Percentiles rank a stretch among this genome's conserved stretches.
Conservation (phyloP, 345 rosid genomes). For the Citrus trifoliata region DNA sequence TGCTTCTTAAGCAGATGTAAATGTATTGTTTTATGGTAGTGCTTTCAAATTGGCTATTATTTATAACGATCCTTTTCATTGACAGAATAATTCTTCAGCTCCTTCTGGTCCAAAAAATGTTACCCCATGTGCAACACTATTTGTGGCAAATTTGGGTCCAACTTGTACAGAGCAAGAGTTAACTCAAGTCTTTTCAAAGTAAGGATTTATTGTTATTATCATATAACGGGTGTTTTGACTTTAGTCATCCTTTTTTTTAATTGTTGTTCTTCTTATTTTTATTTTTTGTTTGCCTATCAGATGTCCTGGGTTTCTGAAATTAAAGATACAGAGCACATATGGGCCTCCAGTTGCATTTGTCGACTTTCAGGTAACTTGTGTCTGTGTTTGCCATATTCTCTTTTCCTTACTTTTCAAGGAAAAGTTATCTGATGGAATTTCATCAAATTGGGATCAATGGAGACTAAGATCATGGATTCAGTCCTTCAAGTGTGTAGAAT, state of each 20-base stretch:
- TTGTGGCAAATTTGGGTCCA: conserved; percentile 83
- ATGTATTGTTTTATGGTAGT: neutral
- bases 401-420: neutral
- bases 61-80: conserved; percentile 12
- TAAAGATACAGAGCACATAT: conserved; percentile 80
- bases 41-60: neutral
- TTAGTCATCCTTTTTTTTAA: neutral
- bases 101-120: neutral
- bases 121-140: conserved; percentile 87
- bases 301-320: conserved; percentile 77
- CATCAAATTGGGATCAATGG: neutral
- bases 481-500: neutral
- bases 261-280: conserved; percentile 6
- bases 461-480: neutral
- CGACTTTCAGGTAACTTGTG: conserved; percentile 68
- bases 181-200: conserved; percentile 79
- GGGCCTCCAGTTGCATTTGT: conserved; percentile 88
- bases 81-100: conserved; percentile 51
- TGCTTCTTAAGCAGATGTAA: neutral
- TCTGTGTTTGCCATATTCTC: neutral
- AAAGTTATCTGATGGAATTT: neutral
- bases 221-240: neutral
- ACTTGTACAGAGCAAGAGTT: conserved; percentile 80
- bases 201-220: conserved; percentile 12
- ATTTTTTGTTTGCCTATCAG: conserved; percentile 25